Base-by-base conservation (phyloP, 495 filamentous ascomycete genomes). In the Podospora sp. region DNA sequence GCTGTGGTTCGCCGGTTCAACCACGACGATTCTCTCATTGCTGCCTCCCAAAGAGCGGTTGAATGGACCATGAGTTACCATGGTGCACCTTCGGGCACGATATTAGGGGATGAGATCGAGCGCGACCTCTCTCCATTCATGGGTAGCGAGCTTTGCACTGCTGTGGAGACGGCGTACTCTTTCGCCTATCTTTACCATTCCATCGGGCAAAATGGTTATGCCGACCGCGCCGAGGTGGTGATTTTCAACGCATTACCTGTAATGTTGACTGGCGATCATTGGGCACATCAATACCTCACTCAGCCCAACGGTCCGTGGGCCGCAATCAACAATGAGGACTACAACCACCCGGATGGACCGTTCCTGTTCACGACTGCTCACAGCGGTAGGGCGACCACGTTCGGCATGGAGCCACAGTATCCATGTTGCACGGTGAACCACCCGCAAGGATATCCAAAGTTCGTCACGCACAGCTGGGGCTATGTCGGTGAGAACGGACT, bases 351-450 rank as follows among this genome's bases (percentile, higher is more conserved):
- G 1, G 29, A 64, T 62, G 68, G 63, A 9, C 68, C 71, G 18
- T 62, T 57, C 22, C 40, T 73, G 16, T 73, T 73, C 55, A 73
- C 71, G 21, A 73, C 71, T 0, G 65, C 71, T 22, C 58, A 70
- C 29, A 60, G 62, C 25, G 71, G 71, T 27, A 68, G 63, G 33
- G 71, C 71, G 7, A 73, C 71, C 9, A 68, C 77, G 6, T 86
- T 80, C 59, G 83, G 84, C 11, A 71, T 84, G 46, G 82, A 75
- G 57, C 75, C 75, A 1, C 73, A 74, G 63, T 77, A 77, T 33
- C 84, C 86, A 7, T 89, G 87, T 77, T 89, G 87, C 72, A 88
- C 86, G 2, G 87, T 90, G 63, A 89, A 89, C 70, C 82, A 88
- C 71, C 84, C 82, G 0, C 86, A 89, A 71, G 87, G 83, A 0